Base-by-base conservation (phyloP, 805 yeast species). In the Myxozyma nipponensis region DNA sequence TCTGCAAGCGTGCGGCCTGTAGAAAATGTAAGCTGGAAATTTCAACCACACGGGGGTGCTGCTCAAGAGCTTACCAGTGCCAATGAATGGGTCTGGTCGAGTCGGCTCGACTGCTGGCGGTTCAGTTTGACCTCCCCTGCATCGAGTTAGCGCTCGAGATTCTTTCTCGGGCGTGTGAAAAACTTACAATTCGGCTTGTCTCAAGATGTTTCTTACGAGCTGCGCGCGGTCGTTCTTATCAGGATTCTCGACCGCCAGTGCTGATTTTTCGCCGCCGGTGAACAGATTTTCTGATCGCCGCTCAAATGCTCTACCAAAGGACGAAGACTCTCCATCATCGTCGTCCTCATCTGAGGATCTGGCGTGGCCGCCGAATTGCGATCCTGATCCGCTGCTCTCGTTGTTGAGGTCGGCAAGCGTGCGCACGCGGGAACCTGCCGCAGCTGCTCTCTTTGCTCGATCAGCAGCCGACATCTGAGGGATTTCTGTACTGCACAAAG, bases 221-320 rank as follows among this genome's bases (percentile, higher is more conserved):
- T 55, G 43, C 37, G 30, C 46, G 18, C 61, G 58, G 21, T 50
- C 54, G 5, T 47, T 50, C 18, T 52, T 70, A 44, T 72, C 69
- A 13, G 89, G 90, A 62, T 83, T 82, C 63, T 84, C 88, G 15
- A 84, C 93, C 50, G 84, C 86, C 59, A 84, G 71, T 2, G 78
- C 90, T 3, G 86, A 80, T 66, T 83, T 83, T 63, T 84, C 90
- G 47, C 83, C 83, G 13, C 83, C 83, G 2, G 82, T 76, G 66
- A 78, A 66, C 62, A 69, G 61, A 66, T 75, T 60, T 54, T 75
- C 72, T 21, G 41, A 56, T 13, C 50, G 50, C n/a, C 47, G 35
- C 6, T 47, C 26, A 26, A 40, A 44, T 26, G 50, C 46, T 10
- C 47, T 24, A 22, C 50, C 50, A 22, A 41, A 42, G 19, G 32